Evolutionary conservation across 2,329 filamentous ascomycete species (phyloP), one percentile per base, ranked within the genome.

Genomic region (Shiraia bambusicola): DNA sequence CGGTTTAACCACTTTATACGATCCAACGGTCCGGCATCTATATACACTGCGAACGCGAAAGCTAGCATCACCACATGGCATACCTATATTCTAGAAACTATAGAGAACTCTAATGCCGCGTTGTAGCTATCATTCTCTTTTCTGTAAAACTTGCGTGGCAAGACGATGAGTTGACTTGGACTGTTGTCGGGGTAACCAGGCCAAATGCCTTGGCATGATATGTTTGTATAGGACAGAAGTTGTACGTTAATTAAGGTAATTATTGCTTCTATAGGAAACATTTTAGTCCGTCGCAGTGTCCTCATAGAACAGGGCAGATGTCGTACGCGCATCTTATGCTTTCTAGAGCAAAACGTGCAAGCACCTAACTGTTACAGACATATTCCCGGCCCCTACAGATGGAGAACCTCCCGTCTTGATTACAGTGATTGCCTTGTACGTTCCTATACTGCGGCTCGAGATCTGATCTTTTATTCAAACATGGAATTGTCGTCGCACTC

Each of bases 151-250:
- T 83, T 58, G 73, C 65, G 0, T 83, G 75, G 61, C 73, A 76
- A 49, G 79, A 79, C n/a, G 80, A 83, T 59, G 73, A 78, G 2
- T 58, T 82, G 25, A 76, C 75, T 9, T 83, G 80, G 80, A 71
- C 63, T 38, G 71, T 69, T 11, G 58, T 71, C 1, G 72, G 70
- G 16, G 63, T 82, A 25, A 64, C 67, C 34, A 61, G 80, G 26
- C 79, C 78, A 36, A 83, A 83, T 56, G 56, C 72, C 31, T 76
- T 74, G 14, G 80, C 80, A 1, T 83, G 79, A 78, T 73, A 81
- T 49, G 79, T 83, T 37, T 83, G 79, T 48, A 67, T 66, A 32
- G 67, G 69, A 5, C 74, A 79, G 63, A 56, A 61, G 37, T 50
- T 83, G 47, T 82, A 77, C 54, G 73, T 82, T 54, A 83, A 83